These are phyloP conservation scores for Fusarium longipes DNA, from an alignment of 2,329 filamentous ascomycete genomes.

Conservation along the genomic window DNA sequence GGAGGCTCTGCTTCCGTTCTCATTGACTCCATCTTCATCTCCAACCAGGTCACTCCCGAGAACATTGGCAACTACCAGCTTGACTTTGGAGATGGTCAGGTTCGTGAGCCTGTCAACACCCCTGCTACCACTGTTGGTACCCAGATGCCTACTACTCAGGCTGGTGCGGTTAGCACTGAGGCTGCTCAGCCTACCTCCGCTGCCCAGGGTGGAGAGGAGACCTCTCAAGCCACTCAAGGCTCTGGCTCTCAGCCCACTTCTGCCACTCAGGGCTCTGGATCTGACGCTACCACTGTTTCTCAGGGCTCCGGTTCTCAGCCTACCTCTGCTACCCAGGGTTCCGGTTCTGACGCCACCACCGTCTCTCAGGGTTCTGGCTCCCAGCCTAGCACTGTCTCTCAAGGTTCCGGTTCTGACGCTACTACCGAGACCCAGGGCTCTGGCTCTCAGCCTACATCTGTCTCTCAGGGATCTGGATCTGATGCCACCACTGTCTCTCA, in stretches of 20 bases:
- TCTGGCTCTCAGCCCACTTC: background rate
- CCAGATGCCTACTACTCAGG: background rate
- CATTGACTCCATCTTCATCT: constrained; percentile 37
- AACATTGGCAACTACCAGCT: constrained; percentile 28
- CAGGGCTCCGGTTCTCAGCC: background rate
- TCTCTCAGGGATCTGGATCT: background rate
- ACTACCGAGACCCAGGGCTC: background rate
- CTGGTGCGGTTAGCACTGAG: background rate
- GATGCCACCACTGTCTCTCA: background rate
- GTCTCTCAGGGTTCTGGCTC: background rate
- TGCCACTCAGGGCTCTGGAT: background rate
- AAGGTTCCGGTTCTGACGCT: background rate
- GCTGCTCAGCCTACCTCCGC: background rate
- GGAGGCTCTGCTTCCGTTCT: constrained; percentile 17
- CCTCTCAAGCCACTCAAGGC: no score
- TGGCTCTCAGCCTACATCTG: background rate
- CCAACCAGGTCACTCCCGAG: constrained; percentile 36
- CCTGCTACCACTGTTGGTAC: background rate
- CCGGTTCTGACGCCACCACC: background rate
- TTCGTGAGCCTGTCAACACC: background rate
- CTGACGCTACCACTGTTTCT: background rate
- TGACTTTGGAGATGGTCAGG: constrained; percentile 28
- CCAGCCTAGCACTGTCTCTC: background rate
- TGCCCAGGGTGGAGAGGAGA: background rate
- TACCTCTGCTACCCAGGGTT: background rate